Conservation (phyloP, 257 asterid species). For the Solanum piurae region DNA sequence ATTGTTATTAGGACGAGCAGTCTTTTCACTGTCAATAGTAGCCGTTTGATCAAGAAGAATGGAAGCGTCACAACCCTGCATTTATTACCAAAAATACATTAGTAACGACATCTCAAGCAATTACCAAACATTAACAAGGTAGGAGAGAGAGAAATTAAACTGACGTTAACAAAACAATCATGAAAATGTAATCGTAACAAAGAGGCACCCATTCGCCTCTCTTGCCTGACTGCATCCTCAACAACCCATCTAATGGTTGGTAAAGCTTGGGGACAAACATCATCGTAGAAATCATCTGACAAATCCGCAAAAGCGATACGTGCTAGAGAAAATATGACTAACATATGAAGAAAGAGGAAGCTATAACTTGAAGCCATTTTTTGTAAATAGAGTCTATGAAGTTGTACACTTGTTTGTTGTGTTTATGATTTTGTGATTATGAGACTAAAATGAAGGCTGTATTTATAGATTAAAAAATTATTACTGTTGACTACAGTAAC, state of each 20-base stretch:
- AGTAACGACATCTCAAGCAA: not conserved
- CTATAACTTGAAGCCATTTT: not conserved
- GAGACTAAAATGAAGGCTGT: not conserved
- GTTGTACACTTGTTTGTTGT: not conserved
- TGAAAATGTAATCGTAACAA: conserved; percentile 19
- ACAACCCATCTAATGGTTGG: conserved; percentile 24
- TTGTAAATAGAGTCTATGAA: not conserved
- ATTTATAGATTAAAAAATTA: not conserved
- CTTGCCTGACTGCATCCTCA: conserved; percentile 14
- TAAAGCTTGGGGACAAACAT: conserved; percentile 21
- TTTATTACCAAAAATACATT: not conserved
- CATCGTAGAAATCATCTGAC: not conserved
- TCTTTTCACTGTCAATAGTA: conserved; percentile 27
- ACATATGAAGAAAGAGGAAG: not conserved
- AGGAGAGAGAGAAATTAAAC: not conserved
- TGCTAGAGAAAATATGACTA: not conserved
- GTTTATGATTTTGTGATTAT: not conserved
- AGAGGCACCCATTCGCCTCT: conserved; percentile 27
- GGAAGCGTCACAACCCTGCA: conserved; percentile 47
- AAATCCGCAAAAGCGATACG: not conserved
- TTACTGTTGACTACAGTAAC: not conserved
- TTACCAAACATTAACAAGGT: not conserved
- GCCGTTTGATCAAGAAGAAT: conserved; percentile 28
- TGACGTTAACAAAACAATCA: conserved; percentile 21
- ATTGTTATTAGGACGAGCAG: conserved; percentile 26